phyloP scores from a whole-genome alignment of 495 filamentous ascomycete genomes.

The Daldinia vernicosa region DNA sequence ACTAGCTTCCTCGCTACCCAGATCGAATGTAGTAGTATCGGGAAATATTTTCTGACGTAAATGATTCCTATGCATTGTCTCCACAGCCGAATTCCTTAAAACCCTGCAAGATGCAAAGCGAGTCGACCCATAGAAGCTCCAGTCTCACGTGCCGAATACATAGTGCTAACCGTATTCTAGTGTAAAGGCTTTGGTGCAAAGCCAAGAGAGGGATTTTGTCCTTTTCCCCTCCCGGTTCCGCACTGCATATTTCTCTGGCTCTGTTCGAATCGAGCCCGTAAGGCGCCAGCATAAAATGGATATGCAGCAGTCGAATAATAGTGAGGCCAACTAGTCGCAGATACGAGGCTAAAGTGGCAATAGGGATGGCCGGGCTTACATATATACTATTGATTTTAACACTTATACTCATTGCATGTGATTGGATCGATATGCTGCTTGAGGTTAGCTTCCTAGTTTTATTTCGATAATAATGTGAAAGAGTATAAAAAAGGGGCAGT shows the following conservation, averaged over 20 bases:
- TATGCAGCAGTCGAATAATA: background rate
- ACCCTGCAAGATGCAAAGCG: constrained; percentile 7
- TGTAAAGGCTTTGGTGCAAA: background rate
- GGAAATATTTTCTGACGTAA: constrained; percentile 4
- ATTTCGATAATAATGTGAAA: background rate
- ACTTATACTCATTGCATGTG: background rate
- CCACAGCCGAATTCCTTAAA: background rate
- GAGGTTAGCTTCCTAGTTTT: background rate
- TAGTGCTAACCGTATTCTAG: constrained; percentile 6
- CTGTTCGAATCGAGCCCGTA: background rate
- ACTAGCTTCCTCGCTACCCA: background rate
- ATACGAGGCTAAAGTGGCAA: background rate
- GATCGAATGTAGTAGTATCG: background rate
- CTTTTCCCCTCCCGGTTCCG: background rate
- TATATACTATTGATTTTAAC: background rate
- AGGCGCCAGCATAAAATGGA: background rate
- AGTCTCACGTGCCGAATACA: constrained; percentile 3
- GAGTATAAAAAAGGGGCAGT: background rate
- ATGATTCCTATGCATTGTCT: constrained; percentile 1
- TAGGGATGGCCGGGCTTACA: background rate
- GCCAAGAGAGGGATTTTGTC: background rate
- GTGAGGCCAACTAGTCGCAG: background rate
- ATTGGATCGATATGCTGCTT: background rate
- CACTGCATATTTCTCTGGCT: background rate
- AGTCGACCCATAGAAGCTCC: constrained; percentile 7